A percentile compares a stretch with the other conserved stretches of the same genome.
phyloP scores from a whole-genome alignment of 2,329 filamentous ascomycete genomes.

The Chaetomium globosum region DNA sequence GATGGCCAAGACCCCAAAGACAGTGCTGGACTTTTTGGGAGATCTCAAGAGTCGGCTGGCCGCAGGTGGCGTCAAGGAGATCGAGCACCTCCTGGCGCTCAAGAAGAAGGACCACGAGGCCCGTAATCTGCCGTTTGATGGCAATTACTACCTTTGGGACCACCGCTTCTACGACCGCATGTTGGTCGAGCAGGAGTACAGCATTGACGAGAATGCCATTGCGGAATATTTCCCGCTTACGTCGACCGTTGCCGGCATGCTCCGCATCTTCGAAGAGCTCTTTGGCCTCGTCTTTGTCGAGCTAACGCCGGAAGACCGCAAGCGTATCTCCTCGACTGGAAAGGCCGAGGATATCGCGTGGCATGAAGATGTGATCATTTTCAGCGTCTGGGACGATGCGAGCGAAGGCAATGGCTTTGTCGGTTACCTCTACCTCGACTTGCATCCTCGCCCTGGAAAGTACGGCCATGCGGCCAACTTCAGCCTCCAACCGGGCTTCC shows the following conservation, averaged over 20 bases:
- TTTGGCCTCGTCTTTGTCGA: slow-evolving; percentile 80
- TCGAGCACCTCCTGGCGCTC: slow-evolving; percentile 68
- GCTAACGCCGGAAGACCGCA: slow-evolving; percentile 66
- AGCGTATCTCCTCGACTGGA: slow-evolving; percentile 65
- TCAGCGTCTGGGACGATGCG: slow-evolving; percentile 80
- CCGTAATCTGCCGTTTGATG: slow-evolving; percentile 62
- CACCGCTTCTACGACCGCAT: slow-evolving; percentile 77
- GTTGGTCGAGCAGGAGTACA: slow-evolving; percentile 79
- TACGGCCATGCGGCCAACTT: slow-evolving; percentile 87
- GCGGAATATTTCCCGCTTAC: slow-evolving; percentile 82
- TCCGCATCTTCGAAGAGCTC: slow-evolving; percentile 79
- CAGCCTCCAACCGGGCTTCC: slow-evolving; percentile 73
- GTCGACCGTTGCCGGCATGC: slow-evolving; percentile 74
- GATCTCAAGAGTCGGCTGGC: slow-evolving; percentile 69
- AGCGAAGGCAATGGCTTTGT: slow-evolving; percentile 71
- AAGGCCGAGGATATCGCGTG: slow-evolving; percentile 73
- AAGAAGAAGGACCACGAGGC: slow-evolving; percentile 71
- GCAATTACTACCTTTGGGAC: slow-evolving; percentile 81
- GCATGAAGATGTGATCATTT: slow-evolving; percentile 82
- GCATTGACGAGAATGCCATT: slow-evolving; percentile 76
- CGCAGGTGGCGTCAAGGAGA: slow-evolving; percentile 71
- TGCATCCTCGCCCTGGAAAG: slow-evolving; percentile 78
- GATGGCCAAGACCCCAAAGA: slow-evolving; percentile 78
- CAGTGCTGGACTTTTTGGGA: slow-evolving; percentile 71
- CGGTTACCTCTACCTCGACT: slow-evolving; percentile 80